Evolutionary conservation across 371 early-diverging fungal genomes (phyloP).

Genomic region (Neoconidiobolus thromboides): DNA sequence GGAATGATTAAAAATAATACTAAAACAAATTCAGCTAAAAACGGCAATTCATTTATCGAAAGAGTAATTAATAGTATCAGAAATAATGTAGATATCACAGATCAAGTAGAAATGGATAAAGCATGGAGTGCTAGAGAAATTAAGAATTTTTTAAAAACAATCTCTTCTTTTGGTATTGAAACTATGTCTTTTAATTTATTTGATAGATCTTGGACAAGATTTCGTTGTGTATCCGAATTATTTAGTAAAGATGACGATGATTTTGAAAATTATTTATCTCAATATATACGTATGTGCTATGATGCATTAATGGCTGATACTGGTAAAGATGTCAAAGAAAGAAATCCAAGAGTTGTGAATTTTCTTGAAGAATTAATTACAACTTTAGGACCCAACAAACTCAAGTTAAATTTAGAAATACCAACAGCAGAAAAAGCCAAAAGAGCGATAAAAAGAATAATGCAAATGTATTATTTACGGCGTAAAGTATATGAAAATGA

Average conservation of each 20-base stretch:
- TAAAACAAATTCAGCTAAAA: neutral
- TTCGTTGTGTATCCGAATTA: neutral
- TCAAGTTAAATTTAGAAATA: constrained; percentile 21
- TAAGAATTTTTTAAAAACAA: neutral
- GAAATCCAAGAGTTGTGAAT: neutral
- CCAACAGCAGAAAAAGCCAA: constrained; percentile 49
- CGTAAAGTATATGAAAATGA: constrained; percentile 3
- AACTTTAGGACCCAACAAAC: constrained; percentile 10
- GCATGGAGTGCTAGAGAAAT: neutral
- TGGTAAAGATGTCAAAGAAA: neutral
- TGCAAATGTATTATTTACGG: constrained; percentile 49
- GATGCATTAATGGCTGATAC: neutral
- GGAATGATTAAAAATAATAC: constrained; percentile 3
- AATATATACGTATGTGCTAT: neutral
- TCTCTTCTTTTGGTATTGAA: neutral
- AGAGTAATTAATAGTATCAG: neutral
- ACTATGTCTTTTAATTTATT: neutral
- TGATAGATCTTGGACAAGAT: neutral
- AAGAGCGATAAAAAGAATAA: constrained; percentile 47
- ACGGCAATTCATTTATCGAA: neutral
- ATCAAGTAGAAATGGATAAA: no score
- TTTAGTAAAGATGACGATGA: neutral
- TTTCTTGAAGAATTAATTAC: neutral
- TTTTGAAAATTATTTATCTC: neutral
- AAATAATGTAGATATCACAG: neutral